phyloP scores from a whole-genome alignment of 768 basidiomycete genomes.

The Tulasnella sp. region DNA sequence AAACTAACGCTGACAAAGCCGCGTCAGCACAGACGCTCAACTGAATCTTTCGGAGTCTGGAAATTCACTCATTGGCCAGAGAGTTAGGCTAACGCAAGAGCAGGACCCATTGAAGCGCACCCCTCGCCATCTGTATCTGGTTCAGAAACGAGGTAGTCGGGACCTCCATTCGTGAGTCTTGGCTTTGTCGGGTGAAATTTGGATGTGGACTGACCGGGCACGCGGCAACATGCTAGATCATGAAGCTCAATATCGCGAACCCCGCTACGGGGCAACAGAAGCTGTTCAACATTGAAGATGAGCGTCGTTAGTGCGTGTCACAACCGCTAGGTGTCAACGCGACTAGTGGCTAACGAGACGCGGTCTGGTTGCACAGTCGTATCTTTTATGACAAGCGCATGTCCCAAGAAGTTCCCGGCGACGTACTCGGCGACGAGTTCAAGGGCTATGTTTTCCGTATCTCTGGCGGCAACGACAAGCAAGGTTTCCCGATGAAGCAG shows the following conservation, averaged over 20 bases:
- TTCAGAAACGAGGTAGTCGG: not conserved
- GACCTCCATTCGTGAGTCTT: not conserved
- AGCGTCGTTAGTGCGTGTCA: constrained; percentile 58
- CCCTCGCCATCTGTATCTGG: no score
- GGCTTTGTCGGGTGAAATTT: not conserved
- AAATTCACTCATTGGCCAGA: no score
- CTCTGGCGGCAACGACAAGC: constrained; percentile 97
- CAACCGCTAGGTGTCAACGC: not conserved
- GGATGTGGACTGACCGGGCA: constrained; percentile 6
- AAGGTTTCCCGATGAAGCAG: constrained; percentile 99
- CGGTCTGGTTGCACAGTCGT: constrained; percentile 42
- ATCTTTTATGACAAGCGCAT: constrained; percentile 97
- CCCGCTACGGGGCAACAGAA: constrained; percentile 98
- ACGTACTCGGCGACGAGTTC: constrained; percentile 88
- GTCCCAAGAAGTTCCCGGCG: constrained; percentile 84
- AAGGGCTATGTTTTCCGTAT: constrained; percentile 95
- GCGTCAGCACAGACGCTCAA: no score
- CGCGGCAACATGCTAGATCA: constrained; percentile 28
- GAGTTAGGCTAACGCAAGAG: no score
- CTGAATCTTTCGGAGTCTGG: no score
- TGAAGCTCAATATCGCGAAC: constrained; percentile 99
- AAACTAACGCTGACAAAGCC: no score
- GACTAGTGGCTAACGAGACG: not conserved
- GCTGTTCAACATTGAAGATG: constrained; percentile 86
- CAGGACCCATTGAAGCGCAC: no score